Base-by-base conservation (phyloP, 371 early-diverging fungal genomes). In the Mortierella sp. region DNA sequence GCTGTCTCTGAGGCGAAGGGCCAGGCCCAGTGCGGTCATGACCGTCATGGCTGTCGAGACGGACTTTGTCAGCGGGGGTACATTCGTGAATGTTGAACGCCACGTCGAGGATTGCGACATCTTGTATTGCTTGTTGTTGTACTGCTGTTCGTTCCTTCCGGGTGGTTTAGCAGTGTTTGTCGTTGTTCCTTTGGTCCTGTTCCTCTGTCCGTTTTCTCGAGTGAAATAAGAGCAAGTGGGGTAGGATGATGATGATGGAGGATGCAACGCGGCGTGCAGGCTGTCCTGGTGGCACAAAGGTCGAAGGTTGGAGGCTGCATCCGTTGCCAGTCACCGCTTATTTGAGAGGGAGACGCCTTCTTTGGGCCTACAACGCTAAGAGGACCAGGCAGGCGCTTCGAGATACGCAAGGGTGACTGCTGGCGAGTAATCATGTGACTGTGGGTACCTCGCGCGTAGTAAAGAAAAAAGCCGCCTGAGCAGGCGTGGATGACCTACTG, bases 61-160 rank as follows among this genome's bases (percentile, higher is more conserved):
- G 5, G 69, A 61, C 73, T 84, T 84, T 71, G 84, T 84, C 37
- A 84, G 72, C 21, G 78, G 80, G 16, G 84, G 84, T 46, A 84
- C 84, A 77, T 77, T 84, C 28, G 78, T 69, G 74, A 83, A 73
- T 5, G 74, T 76, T 13, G 76, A 71, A 44, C 67, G 71, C 83
- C 83, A 83, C 64, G 64, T 34, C 13, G 61, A 61, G 19, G 46
- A 70, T 43, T 70, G 71, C 24, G 46, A 51, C 51, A 51, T 71
- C 34, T 31, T 26, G 43, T 43, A 5, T 43, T 37, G 67, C 31
- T 14, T 31, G 19, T 10, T 21, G 5, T 10, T 40, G 69, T 21
- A 19, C 3, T 53, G 21, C 53, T 53, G 53, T 24, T 53, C 43
- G 43, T 40, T 40, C 43, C 43, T 40, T 40, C 6, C 6, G 43